phyloP scores from a whole-genome alignment of 768 basidiomycete genomes.

The Leccinum rimulosum region DNA sequence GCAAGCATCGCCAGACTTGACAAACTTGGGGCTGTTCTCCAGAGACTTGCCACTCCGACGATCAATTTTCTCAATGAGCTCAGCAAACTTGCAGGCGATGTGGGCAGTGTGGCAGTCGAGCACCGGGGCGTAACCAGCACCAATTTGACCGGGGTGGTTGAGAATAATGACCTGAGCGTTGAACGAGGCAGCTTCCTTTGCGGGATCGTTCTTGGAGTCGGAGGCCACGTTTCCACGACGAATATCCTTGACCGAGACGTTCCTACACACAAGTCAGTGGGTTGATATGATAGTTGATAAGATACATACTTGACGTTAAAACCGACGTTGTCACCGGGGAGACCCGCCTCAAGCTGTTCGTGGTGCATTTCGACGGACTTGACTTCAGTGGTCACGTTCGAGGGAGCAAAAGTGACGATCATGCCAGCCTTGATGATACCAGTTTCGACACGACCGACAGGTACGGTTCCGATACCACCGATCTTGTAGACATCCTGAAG shows the following conservation, averaged over 20 bases:
- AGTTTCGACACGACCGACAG: conserved; percentile 99
- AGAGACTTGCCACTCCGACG: conserved; percentile 95
- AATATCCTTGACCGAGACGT: conserved; percentile 99
- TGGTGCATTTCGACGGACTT: conserved; percentile 99
- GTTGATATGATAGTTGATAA: background rate
- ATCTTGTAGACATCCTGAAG: conserved; percentile 99
- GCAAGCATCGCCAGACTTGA: conserved; percentile 99
- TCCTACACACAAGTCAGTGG: conserved; percentile 49
- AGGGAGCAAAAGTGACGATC: conserved; percentile 95
- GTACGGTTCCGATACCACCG: conserved; percentile 99
- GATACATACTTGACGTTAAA: conserved; percentile 91
- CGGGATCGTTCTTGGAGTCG: conserved; percentile 99
- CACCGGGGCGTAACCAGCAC: conserved; percentile 97
- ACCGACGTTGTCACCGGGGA: conserved; percentile 98
- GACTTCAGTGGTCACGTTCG: conserved; percentile 99
- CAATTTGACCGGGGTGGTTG: conserved; percentile 99
- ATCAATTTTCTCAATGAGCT: conserved; percentile 99
- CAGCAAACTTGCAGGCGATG: conserved; percentile 99
- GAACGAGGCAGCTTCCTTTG: conserved; percentile 99
- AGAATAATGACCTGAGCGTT: conserved; percentile 99
- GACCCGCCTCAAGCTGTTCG: conserved; percentile 93
- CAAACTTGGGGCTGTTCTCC: conserved; percentile 88
- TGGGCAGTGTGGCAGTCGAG: conserved; percentile 99
- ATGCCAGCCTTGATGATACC: conserved; percentile 99
- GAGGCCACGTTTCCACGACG: conserved; percentile 99